Conservation (phyloP, 2,329 filamentous ascomycete genomes). For the Colletotrichum trifolii region DNA sequence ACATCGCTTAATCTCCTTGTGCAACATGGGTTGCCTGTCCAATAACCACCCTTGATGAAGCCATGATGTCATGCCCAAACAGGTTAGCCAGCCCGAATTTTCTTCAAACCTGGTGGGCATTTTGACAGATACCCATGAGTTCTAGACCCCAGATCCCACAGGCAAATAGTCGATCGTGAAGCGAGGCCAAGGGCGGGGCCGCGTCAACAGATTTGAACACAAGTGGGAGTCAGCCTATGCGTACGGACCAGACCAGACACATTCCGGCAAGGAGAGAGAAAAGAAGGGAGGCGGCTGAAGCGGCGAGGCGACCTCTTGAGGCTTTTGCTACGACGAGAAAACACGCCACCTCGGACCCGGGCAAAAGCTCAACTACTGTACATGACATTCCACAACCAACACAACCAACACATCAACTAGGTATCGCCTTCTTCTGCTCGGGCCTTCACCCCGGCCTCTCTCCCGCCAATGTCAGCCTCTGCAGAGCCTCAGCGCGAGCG, state of each 20-base stretch:
- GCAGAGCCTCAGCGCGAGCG: constrained; percentile 43
- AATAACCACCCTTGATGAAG: background rate
- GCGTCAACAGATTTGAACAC: constrained; percentile 6
- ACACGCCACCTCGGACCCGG: no score
- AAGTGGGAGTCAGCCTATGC: background rate
- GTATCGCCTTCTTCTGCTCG: background rate
- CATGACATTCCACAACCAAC: no score
- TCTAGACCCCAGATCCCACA: constrained; percentile 16
- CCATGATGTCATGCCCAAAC: constrained; percentile 18
- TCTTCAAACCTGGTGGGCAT: constrained; percentile 2
- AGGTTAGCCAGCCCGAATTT: constrained; percentile 17
- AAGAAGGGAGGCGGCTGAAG: background rate
- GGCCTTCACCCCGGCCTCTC: background rate
- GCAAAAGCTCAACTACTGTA: no score
- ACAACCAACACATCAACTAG: no score
- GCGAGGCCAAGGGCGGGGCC: constrained; percentile 10
- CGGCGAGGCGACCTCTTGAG: no score
- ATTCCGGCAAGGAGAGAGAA: background rate
- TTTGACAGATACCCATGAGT: constrained; percentile 6
- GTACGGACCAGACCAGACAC: background rate
- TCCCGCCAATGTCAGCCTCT: constrained; percentile 21
- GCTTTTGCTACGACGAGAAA: no score
- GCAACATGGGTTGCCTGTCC: constrained; percentile 4
- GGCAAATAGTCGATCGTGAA: constrained; percentile 6
- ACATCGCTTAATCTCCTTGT: constrained; percentile 1